Conservation (phyloP, 1,284 basidiomycete species). For the Vanrija humicola region DNA sequence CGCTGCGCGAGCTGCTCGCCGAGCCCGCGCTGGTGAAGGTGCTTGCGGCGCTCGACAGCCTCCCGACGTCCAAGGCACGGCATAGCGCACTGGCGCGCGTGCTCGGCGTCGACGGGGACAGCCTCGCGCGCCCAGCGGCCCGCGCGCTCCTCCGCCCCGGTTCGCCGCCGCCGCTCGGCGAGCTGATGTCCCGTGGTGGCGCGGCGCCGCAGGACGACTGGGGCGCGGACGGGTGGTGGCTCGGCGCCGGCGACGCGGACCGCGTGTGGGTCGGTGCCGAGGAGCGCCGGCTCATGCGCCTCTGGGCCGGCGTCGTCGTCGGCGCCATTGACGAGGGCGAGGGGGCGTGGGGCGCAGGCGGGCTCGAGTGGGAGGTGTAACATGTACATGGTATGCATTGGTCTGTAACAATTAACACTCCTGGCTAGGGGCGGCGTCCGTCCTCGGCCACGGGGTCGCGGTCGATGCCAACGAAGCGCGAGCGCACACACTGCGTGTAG, state of each 20-base stretch:
- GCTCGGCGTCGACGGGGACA: conserved; percentile 32
- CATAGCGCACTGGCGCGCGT: conserved; percentile 28
- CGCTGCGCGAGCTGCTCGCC: conserved; percentile 34
- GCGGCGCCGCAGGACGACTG: conserved; percentile 8
- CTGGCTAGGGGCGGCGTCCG: too few species aligned
- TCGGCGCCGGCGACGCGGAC: conserved; percentile 18
- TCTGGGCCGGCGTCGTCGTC: conserved; percentile 36
- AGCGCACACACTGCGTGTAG: too few species aligned
- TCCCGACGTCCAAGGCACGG: conserved; percentile 13
- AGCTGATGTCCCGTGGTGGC: conserved; percentile 27
- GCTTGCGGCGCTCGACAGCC: conserved; percentile 33
- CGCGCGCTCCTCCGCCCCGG: conserved; percentile 25
- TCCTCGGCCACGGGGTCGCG: too few species aligned
- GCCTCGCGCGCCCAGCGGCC: conserved; percentile 24
- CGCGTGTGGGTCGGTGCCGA: conserved; percentile 41
- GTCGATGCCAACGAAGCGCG: too few species aligned
- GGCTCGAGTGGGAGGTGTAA: conserved; percentile 37
- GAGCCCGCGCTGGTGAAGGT: conserved; percentile 29
- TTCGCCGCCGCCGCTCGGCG: conserved; percentile 37
- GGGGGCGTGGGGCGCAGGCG: conserved; percentile 33
- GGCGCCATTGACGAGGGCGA: conserved; percentile 32
- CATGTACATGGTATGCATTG: too few species aligned
- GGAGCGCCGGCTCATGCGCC: conserved; percentile 34
- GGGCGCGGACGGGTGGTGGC: conserved; percentile 33
- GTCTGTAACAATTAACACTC: too few species aligned